Evolutionary conservation across 352 stramenopile species (phyloP), one percentile per base, ranked within the genome.

Genomic region (Phytophthora multivora): DNA sequence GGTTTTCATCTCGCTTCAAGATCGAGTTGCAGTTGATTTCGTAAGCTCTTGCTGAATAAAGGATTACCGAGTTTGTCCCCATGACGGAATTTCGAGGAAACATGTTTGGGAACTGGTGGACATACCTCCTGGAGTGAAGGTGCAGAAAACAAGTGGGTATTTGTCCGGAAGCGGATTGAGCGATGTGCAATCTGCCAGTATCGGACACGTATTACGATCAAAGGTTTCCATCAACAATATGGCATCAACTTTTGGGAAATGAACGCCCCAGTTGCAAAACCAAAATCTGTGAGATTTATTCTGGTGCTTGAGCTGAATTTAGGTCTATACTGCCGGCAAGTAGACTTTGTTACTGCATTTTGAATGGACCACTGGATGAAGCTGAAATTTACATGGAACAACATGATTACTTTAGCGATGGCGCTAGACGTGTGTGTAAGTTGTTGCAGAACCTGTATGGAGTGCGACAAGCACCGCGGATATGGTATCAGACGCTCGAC

Each of bases 11-110:
- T 52, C 19, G 50, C 21, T 33, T 13, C n/a, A 28, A n/a, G 8
- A n/a, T 18, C 28, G 26, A 42, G 46, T 41, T 52, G 46, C 40
- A 52, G 46, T 52, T 52, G 28, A 41, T 28, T 47, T 23, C 38
- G 40, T 58, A 58, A 52, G 46, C 30, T 52, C 16, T 52, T 10
- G 16, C 28, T 42, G 46, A 42, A 52, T 47, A 47, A 28, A 47
- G 11, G 0, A 2, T 19, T n/a, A n/a, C n/a, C n/a, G 33, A 16
- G 7, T 8, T 40, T 40, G 33, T 40, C 33, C 33, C 33, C 33
- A 40, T 13, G 33, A 40, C 26, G n/a, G n/a, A n/a, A n/a, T n/a
- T n/a, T n/a, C n/a, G n/a, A n/a, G n/a, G n/a, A 48, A 57, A 13
- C 50, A 57, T 28, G 36, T 57, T 5, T 49, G 36, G 35, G 50